phyloP scores from a whole-genome alignment of 2,329 filamentous ascomycete genomes.

The Epichloe glyceriae region DNA sequence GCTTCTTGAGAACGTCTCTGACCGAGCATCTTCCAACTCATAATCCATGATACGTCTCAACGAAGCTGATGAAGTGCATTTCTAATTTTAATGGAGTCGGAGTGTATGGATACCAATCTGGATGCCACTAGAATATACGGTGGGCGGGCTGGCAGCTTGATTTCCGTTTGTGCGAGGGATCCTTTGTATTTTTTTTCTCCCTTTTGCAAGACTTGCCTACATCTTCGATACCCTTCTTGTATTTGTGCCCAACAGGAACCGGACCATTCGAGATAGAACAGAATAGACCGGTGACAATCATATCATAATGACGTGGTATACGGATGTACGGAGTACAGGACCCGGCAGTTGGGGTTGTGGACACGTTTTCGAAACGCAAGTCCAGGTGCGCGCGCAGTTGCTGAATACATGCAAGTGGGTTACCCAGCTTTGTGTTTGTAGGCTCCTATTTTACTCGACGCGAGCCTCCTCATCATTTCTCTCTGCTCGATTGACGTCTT shows the following conservation, averaged over 20 bases:
- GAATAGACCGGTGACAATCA: neutral
- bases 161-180: neutral
- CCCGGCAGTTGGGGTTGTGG: neutral
- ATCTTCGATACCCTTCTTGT: slow-evolving; percentile 16
- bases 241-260: neutral
- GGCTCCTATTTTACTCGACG: too few species aligned
- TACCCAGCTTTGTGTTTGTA: neutral
- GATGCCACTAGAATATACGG: neutral
- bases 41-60: neutral
- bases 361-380: slow-evolving; percentile 1
- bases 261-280: neutral
- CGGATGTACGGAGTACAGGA: too few species aligned
- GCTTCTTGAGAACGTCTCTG: slow-evolving; percentile 41
- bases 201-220: neutral
- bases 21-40: neutral
- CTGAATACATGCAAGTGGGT: neutral
- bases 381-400: neutral
- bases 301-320: neutral
- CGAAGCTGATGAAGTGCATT: neutral
- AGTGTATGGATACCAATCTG: too few species aligned
- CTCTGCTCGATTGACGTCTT: neutral
- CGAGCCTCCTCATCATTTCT: neutral
- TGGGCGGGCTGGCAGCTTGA: neutral
- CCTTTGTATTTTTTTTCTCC: neutral
- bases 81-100: neutral